Evolutionary conservation across 805 yeast genomes (phyloP).

Genomic region (Cyberlindnera xishuangbannaensis): DNA sequence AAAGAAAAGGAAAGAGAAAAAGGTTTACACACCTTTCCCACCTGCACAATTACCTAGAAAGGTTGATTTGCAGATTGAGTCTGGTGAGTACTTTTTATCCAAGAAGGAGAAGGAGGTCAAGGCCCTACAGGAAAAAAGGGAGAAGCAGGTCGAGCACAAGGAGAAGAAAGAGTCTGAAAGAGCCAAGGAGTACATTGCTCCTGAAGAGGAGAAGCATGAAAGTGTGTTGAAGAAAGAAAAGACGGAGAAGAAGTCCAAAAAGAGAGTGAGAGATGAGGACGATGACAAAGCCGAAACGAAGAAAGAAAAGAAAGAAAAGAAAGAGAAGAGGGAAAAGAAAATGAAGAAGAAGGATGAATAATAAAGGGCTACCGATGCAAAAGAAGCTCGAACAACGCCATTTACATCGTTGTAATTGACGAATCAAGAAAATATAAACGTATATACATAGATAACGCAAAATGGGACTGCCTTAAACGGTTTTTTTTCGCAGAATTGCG

Average conservation of each 20-base stretch:
- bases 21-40: conserved; percentile 97
- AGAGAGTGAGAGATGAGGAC: conserved; percentile 23
- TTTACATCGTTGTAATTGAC: no score
- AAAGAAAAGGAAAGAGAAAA: conserved; percentile 39
- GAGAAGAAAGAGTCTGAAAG: conserved; percentile 63
- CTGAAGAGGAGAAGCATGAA: conserved; percentile 62
- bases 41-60: conserved; percentile 96
- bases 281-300: conserved; percentile 25
- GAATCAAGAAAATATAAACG: no score
- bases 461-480: no score
- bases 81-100: conserved; percentile 96
- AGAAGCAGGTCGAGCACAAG: conserved; percentile 67
- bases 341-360: conserved; percentile 21
- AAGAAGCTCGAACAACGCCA: no score
- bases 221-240: conserved; percentile 33
- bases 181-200: conserved; percentile 77
- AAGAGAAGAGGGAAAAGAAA: conserved; percentile 24
- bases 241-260: conserved; percentile 24
- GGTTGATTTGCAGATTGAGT: conserved; percentile 93
- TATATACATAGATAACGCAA: no score
- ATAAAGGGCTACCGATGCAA: background rate
- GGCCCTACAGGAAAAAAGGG: conserved; percentile 70
- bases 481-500: no score
- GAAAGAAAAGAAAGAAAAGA: conserved; percentile 26
- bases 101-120: conserved; percentile 73